Evolutionary conservation across 495 filamentous ascomycete species (phyloP), one percentile per base, ranked within the genome.

Genomic region (Xylaria nigripes): DNA sequence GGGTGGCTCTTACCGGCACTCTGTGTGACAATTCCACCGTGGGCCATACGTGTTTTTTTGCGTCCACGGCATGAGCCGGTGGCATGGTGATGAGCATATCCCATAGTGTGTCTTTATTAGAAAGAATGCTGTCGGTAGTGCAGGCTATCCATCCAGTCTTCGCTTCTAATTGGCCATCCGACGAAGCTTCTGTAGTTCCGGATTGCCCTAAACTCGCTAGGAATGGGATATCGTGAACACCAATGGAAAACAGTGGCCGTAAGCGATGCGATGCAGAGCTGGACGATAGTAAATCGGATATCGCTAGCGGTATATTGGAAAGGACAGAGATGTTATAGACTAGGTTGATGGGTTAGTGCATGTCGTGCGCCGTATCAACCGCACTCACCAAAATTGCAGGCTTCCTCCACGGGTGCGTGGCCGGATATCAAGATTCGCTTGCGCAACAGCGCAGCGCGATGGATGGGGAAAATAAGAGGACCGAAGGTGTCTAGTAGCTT

Each of bases 271-370:
- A 72, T 40, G 80, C 74, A 2, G 76, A 72, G 18, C 73, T 74
- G 2, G 82, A 66, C 10, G 85, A 78, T 21, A 96, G 75, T 22
- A 89, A 70, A 44, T 85, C 75, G 49, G 70, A 67, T 57, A 86
- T 75, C 61, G 86, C 69, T 60, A 83, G 60, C 61, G 84, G 79
- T 54, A 97, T 80, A 55, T 83, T 86, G 34, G 92, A 89, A 45
- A 98, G 71, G 44, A 96, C 75, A n/a, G 92, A 95, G 25, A 96
- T 82, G 71, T 93, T 81, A 66, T 96, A 97, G 52, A 96, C 93
- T 95, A 42, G 19, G 1, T 47, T 34, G 42, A 27, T 46, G 42
- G 23, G 42, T 66, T 30, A 61, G 43, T 40, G 36, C n/a, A 19
- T n/a, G 36, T 40, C 3, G 4, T 18, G n/a, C n/a, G 1, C 2